A percentile compares a stretch with the other conserved stretches of the same genome.
These are phyloP conservation scores for Aspergillus avenaceus DNA, from an alignment of 495 filamentous ascomycete species.

Conservation along the genomic window DNA sequence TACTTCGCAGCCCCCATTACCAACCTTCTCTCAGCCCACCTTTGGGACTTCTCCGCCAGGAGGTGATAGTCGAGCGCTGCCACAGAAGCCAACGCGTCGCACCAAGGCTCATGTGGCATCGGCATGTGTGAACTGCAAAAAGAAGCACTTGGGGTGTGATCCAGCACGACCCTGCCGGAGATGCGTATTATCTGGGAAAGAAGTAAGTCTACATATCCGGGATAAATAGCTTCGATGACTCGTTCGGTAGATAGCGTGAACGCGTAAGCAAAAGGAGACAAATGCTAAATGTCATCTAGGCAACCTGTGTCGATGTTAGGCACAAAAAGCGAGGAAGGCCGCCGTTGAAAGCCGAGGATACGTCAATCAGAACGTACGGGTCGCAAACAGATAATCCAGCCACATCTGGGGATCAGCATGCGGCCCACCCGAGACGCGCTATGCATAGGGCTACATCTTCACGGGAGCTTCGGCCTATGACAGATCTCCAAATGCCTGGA, in stretches of 20 bases:
- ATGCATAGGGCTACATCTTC: slow-evolving; percentile 40
- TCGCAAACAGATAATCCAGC: slow-evolving; percentile 27
- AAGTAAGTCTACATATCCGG: too few species aligned
- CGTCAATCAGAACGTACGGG: slow-evolving; percentile 34
- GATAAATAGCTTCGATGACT: too few species aligned
- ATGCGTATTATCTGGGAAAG: slow-evolving; percentile 60
- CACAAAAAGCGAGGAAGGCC: slow-evolving; percentile 95
- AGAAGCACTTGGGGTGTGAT: slow-evolving; percentile 83
- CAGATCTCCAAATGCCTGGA: slow-evolving; percentile 34
- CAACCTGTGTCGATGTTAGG: slow-evolving; percentile 89
- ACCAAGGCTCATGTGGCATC: slow-evolving; percentile 95
- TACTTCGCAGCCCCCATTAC: slow-evolving; percentile 22
- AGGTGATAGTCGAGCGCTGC: slow-evolving; percentile 28
- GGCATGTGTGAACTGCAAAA: slow-evolving; percentile 96
- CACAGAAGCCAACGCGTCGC: slow-evolving; percentile 68
- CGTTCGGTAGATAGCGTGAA: too few species aligned
- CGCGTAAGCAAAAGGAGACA: not conserved
- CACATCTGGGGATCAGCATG: slow-evolving; percentile 24
- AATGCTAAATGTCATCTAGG: slow-evolving; percentile 38
- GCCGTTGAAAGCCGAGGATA: slow-evolving; percentile 79
- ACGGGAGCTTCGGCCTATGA: slow-evolving; percentile 42
- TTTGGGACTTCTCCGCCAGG: slow-evolving; percentile 21
- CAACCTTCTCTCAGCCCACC: slow-evolving; percentile 26
- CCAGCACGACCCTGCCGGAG: slow-evolving; percentile 59
- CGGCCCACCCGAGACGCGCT: slow-evolving; percentile 21